phyloP scores from a whole-genome alignment of 2,329 filamentous ascomycete genomes.

The Colletotrichum melonis region DNA sequence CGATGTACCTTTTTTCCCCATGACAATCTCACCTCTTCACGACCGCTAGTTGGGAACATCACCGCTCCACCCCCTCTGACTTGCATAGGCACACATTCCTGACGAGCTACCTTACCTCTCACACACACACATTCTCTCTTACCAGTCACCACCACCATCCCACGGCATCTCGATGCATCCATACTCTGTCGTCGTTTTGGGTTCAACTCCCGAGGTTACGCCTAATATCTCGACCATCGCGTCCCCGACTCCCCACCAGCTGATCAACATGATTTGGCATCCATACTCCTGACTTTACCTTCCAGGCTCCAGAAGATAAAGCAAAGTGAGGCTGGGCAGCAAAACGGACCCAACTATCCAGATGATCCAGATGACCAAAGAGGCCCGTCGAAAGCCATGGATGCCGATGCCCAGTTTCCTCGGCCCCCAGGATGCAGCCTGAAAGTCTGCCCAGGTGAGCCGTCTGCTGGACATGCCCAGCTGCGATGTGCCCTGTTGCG shows the following conservation, averaged over 20 bases:
- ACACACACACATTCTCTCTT: neutral
- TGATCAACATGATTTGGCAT: neutral
- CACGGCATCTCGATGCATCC: neutral
- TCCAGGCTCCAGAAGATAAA: neutral
- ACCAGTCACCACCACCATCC: neutral
- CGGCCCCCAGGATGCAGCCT: constrained; percentile 28
- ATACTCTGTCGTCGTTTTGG: neutral
- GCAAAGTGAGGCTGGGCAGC: constrained; percentile 8
- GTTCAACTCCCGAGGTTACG: neutral
- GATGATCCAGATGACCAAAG: constrained; percentile 10
- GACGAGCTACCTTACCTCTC: neutral
- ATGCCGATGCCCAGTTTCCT: constrained; percentile 27
- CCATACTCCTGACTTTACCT: neutral
- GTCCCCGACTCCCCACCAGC: neutral
- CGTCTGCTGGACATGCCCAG: constrained; percentile 14
- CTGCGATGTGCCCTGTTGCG: constrained; percentile 27
- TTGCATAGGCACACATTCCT: neutral
- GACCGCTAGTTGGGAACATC: neutral
- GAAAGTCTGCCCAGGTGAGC: constrained; percentile 16
- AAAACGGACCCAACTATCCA: neutral
- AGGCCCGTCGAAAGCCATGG: constrained; percentile 18
- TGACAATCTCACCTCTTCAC: neutral
- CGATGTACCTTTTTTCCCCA: neutral
- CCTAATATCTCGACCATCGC: neutral
- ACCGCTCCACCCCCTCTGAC: neutral